Conservation (phyloP, 257 asterid species). For the Leptodermis oblonga region DNA sequence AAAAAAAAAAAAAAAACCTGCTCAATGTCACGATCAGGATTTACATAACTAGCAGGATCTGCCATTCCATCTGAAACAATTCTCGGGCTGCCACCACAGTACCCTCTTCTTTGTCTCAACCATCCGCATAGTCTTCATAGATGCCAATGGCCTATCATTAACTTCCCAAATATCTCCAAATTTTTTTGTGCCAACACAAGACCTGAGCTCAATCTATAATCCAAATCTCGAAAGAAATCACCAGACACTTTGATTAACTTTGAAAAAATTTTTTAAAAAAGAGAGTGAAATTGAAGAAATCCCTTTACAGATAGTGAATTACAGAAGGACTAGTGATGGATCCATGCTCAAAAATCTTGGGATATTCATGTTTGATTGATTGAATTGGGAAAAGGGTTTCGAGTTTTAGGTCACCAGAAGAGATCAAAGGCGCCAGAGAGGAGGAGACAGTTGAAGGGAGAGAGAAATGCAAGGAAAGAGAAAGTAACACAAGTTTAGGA, state of each 20-base stretch:
- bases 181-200: slow-evolving; percentile 4
- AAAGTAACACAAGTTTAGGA: slow-evolving; percentile 32
- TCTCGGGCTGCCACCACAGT: slow-evolving; percentile 50
- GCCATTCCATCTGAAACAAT: slow-evolving; percentile 99
- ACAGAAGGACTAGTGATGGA: slow-evolving; percentile 21
- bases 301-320: slow-evolving; percentile 13
- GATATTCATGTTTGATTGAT: slow-evolving; percentile 25
- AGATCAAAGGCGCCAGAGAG: slow-evolving; percentile 17
- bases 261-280: no score
- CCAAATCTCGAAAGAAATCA: slow-evolving; percentile 15
- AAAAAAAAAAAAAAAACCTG: slow-evolving; percentile 36
- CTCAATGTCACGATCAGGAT: slow-evolving; percentile 71
- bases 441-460: slow-evolving; percentile 6
- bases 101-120: slow-evolving; percentile 39
- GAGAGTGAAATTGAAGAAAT: background rate
- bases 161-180: slow-evolving; percentile 26
- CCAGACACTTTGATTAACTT: slow-evolving; percentile 8
- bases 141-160: slow-evolving; percentile 61
- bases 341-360: slow-evolving; percentile 20
- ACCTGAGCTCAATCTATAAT: slow-evolving; percentile 12
- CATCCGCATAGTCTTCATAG: slow-evolving; percentile 63
- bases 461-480: slow-evolving; percentile 23
- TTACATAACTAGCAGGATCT: slow-evolving; percentile 85
- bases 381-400: slow-evolving; percentile 27
- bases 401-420: slow-evolving; percentile 21